phyloP scores from a whole-genome alignment of 495 filamentous ascomycete genomes.

The Amphirosellinia nigrospora region DNA sequence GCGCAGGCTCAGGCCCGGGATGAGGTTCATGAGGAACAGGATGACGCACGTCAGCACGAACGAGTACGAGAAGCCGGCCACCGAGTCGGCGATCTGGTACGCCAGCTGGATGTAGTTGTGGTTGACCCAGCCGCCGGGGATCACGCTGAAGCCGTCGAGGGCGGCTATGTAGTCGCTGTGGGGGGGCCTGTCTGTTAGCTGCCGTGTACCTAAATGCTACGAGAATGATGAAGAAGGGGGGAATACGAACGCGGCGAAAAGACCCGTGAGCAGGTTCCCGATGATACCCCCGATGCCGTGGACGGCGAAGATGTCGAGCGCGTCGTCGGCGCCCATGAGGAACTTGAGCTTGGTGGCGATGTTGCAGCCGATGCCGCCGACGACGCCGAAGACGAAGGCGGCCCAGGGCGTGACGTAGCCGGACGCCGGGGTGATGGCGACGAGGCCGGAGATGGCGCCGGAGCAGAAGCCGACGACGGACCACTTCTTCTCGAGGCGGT shows the following conservation, averaged over 20 bases:
- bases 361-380: conserved; percentile 87
- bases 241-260: conserved; percentile 75
- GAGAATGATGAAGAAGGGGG: background rate
- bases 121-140: conserved; percentile 76
- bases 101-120: conserved; percentile 77
- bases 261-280: conserved; percentile 75
- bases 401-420: conserved; percentile 91
- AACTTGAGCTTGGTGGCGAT: conserved; percentile 93
- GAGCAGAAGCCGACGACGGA: conserved; percentile 99
- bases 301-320: conserved; percentile 81
- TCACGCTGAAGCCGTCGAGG: conserved; percentile 70
- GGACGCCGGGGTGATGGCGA: conserved; percentile 88
- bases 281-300: conserved; percentile 79
- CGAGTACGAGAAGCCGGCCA: conserved; percentile 76
- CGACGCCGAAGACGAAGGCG: conserved; percentile 81
- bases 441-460: conserved; percentile 86
- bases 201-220: background rate
- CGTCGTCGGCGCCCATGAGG: conserved; percentile 74
- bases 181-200: conserved; percentile 15
- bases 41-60: conserved; percentile 79
- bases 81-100: conserved; percentile 78
- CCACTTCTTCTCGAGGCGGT: conserved; percentile 94
- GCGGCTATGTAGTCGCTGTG: conserved; percentile 75
- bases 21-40: conserved; percentile 75
- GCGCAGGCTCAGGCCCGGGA: conserved; percentile 76